A percentile compares a stretch with the other conserved stretches of the same genome.
These are phyloP conservation scores for Solanum megistacrolobum DNA, from an alignment of 257 asterid genomes.

Conservation along the genomic window DNA sequence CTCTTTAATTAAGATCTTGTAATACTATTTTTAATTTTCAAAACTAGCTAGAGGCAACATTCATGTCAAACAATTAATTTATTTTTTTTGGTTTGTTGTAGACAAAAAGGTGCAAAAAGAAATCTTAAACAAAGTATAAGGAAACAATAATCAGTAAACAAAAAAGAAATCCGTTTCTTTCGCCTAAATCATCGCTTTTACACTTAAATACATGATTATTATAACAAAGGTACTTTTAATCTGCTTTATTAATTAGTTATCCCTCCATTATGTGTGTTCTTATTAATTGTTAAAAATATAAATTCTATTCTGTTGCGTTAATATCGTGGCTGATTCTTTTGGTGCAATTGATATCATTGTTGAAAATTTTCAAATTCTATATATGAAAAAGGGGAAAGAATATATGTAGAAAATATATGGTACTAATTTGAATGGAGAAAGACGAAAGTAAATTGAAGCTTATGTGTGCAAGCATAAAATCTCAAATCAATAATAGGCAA, in stretches of 20 bases:
- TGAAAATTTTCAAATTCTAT: neutral
- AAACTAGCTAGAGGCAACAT: slow-evolving; percentile 11
- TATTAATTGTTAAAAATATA: neutral
- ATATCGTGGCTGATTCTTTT: neutral
- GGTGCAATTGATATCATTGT: neutral
- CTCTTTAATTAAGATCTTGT: slow-evolving; percentile 8
- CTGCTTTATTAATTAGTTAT: neutral
- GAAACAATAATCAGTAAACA: slow-evolving; percentile 8
- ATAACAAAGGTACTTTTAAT: neutral
- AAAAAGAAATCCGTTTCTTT: slow-evolving; percentile 20
- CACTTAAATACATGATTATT: slow-evolving; percentile 1
- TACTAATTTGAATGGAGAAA: neutral
- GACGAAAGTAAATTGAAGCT: neutral
- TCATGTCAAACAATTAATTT: slow-evolving; percentile 1
- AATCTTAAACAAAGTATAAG: slow-evolving; percentile 13
- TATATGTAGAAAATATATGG: neutral
- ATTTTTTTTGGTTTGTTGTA: neutral
- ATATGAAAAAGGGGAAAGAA: neutral
- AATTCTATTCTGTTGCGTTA: neutral
- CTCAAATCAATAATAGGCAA: neutral
- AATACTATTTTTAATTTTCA: slow-evolving; percentile 12
- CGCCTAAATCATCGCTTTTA: slow-evolving; percentile 35
- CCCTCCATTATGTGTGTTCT: neutral
- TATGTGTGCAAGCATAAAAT: neutral
- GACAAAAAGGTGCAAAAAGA: slow-evolving; percentile 1